These are phyloP conservation scores for Melaleuca quinquenervia DNA, from an alignment of 345 rosid genomes.

Conservation along the genomic window DNA sequence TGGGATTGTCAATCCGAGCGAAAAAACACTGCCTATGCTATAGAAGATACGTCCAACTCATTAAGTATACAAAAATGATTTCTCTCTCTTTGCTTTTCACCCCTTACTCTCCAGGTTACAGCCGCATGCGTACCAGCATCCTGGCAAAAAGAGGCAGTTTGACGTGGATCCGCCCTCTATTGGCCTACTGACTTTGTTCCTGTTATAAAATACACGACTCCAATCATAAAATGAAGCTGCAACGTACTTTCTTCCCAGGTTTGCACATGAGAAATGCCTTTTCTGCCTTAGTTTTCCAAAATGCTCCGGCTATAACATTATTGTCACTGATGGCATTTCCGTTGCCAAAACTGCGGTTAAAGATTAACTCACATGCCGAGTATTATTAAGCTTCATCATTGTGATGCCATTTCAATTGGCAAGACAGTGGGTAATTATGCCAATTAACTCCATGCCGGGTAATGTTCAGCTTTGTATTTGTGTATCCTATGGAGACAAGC, in stretches of 20 bases:
- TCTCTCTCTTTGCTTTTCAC: not conserved
- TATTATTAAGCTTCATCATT: not conserved
- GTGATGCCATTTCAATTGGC: not conserved
- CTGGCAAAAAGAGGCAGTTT: not conserved
- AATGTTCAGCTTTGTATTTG: not conserved
- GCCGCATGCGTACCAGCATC: not conserved
- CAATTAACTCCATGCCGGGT: not conserved
- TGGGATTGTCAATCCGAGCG: not conserved
- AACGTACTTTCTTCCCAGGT: not conserved
- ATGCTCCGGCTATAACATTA: not conserved
- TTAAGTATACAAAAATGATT: not conserved
- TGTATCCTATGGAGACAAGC: constrained; percentile 55
- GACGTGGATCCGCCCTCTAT: not conserved
- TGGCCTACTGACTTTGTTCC: not conserved
- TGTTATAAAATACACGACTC: not conserved
- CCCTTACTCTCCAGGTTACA: not conserved
- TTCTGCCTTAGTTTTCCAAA: not conserved
- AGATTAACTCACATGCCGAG: not conserved
- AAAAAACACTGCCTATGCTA: not conserved
- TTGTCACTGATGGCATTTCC: not conserved
- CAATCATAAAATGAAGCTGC: not conserved
- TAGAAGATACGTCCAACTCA: not conserved
- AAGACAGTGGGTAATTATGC: not conserved
- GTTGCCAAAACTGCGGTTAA: not conserved
- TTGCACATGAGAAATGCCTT: not conserved